These are phyloP conservation scores for Salicornia ramosissima DNA, from an alignment of 148 eudicot genomes.

Conservation along the genomic window DNA sequence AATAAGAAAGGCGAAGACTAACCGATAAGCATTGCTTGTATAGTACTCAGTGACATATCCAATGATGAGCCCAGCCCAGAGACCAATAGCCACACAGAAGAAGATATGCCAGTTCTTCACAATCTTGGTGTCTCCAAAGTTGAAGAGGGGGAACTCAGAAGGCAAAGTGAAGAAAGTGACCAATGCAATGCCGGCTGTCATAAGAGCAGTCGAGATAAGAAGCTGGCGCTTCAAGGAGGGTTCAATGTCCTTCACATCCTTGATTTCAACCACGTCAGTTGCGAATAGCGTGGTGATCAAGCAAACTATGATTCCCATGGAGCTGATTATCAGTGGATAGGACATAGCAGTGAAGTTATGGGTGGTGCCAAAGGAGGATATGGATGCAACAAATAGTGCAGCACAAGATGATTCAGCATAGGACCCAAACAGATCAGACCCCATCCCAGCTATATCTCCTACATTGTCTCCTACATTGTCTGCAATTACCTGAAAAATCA, in stretches of 20 bases:
- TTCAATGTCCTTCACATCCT: slow-evolving; percentile 65
- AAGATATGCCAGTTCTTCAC: slow-evolving; percentile 82
- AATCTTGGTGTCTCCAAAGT: slow-evolving; percentile 68
- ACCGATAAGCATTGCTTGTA: slow-evolving; percentile 91
- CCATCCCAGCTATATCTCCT: slow-evolving; percentile 88
- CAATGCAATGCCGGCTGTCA: slow-evolving; percentile 71
- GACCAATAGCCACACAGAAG: slow-evolving; percentile 71
- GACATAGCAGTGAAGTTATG: slow-evolving; percentile 77
- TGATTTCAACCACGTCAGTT: slow-evolving; percentile 69
- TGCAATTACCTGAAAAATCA: slow-evolving; percentile 59
- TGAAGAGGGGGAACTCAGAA: slow-evolving; percentile 69
- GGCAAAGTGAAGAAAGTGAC: slow-evolving; percentile 63
- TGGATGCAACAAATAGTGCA: slow-evolving; percentile 87
- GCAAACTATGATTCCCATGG: slow-evolving; percentile 75
- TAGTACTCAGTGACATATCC: slow-evolving; percentile 85
- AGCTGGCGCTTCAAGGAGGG: slow-evolving; percentile 75
- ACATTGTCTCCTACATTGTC: slow-evolving; percentile 90
- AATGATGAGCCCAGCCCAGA: slow-evolving; percentile 91
- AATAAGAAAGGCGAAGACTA: not conserved
- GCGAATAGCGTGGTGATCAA: slow-evolving; percentile 78
- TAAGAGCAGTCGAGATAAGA: slow-evolving; percentile 71
- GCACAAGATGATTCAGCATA: slow-evolving; percentile 95
- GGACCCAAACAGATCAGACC: slow-evolving; percentile 87
- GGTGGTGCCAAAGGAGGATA: slow-evolving; percentile 75
- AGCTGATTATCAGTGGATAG: slow-evolving; percentile 67